Percentiles rank a stretch among this genome's conserved stretches.
phyloP scores from a whole-genome alignment of 345 rosid genomes.

The Atalantia buxifolia region DNA sequence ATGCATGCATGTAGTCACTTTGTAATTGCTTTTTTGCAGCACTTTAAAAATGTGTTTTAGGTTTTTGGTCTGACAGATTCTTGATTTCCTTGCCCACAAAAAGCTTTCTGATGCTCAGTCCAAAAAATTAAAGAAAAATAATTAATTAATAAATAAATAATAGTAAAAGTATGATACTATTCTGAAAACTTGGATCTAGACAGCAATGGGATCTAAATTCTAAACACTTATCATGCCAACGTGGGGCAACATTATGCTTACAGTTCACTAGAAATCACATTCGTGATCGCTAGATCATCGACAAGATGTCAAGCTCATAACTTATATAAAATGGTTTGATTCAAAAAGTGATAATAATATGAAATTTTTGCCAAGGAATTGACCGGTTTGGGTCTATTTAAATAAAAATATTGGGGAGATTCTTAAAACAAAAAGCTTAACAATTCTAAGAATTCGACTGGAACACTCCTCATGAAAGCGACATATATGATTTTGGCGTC shows the following conservation, averaged over 20 bases:
- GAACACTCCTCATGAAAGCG: too few relatives aligned
- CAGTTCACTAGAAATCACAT: not conserved
- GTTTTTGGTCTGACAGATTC: not conserved
- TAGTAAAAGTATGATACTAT: not conserved
- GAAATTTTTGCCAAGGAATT: not conserved
- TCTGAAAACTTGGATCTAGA: not conserved
- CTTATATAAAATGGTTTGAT: not conserved
- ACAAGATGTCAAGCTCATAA: not conserved
- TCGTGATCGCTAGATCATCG: not conserved
- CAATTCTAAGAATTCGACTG: too few relatives aligned
- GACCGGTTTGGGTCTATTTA: not conserved
- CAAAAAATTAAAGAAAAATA: not conserved
- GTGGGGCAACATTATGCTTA: not conserved
- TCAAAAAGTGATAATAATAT: not conserved
- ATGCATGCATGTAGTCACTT: conserved; percentile 22
- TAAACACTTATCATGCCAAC: not conserved
- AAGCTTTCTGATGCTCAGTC: not conserved
- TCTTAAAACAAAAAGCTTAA: too few relatives aligned
- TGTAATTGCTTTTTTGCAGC: not conserved
- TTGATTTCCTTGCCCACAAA: not conserved
- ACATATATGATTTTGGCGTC: too few relatives aligned
- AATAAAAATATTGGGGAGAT: not conserved
- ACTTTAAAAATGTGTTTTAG: not conserved
- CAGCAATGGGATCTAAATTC: not conserved
- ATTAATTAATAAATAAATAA: too few relatives aligned